These are phyloP conservation scores for Coccomyxa subellipsoidea DNA, from an alignment of 163 green algal genomes.

Conservation along the genomic window DNA sequence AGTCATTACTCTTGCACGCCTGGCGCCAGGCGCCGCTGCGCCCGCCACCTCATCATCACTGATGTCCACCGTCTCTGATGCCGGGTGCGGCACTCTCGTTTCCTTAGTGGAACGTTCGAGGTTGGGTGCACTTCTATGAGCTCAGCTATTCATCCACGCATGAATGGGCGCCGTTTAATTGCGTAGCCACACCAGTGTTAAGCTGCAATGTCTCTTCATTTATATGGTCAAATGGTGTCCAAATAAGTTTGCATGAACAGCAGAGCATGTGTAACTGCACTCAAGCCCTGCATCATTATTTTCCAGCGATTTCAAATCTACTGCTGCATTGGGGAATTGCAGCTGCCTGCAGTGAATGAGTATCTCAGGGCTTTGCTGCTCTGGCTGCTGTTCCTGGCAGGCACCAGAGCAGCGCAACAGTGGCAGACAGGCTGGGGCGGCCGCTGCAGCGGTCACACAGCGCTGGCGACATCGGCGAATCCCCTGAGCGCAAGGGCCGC, in stretches of 20 bases:
- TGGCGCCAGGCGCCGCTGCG: neutral
- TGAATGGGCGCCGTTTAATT: too few relatives aligned
- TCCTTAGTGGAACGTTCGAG: neutral
- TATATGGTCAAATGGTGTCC: neutral
- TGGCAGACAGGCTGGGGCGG: neutral
- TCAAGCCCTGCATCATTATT: too few relatives aligned
- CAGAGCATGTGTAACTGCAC: too few relatives aligned
- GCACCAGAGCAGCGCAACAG: neutral
- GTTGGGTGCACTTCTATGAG: neutral
- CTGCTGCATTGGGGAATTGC: too few relatives aligned
- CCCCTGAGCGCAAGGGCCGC: neutral
- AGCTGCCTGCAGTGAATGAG: too few relatives aligned
- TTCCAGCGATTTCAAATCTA: too few relatives aligned
- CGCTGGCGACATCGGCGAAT: neutral
- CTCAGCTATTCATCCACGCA: too few relatives aligned
- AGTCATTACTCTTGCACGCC: constrained; percentile 18
- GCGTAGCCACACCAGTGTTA: too few relatives aligned
- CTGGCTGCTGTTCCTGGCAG: neutral
- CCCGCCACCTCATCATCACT: neutral
- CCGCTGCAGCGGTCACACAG: neutral
- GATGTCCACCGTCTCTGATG: neutral
- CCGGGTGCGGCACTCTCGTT: neutral
- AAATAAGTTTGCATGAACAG: too few relatives aligned
- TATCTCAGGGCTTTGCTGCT: neutral
- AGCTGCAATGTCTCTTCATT: neutral